Evolutionary conservation across 2,329 filamentous ascomycete species (phyloP).

Genomic region (Aureobasidium sp.): DNA sequence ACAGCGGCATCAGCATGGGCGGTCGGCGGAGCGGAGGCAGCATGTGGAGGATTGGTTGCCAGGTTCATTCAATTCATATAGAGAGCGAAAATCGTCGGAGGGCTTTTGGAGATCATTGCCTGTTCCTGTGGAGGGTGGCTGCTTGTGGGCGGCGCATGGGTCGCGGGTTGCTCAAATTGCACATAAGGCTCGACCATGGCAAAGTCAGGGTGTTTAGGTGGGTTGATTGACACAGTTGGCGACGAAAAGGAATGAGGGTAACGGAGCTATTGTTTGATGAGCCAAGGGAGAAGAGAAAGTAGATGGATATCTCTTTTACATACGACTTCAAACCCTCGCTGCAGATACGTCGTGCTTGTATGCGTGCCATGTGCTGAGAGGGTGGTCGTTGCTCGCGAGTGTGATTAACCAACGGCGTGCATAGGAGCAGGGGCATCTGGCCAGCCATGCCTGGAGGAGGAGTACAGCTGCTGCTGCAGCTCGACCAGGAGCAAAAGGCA

Average conservation of each 20-base stretch:
- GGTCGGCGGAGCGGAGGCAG: background rate
- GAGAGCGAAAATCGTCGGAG: background rate
- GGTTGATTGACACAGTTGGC: background rate
- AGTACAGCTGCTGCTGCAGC: slow-evolving; percentile 1
- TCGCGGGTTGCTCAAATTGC: slow-evolving; percentile 2
- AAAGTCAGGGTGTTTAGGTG: background rate
- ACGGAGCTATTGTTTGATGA: background rate
- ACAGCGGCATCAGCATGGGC: background rate
- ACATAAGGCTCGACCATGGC: slow-evolving; percentile 5
- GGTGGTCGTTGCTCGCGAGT: background rate
- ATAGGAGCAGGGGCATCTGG: background rate
- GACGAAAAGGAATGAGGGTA: slow-evolving; percentile 3
- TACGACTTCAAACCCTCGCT: background rate
- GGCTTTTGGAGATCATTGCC: slow-evolving; percentile 2
- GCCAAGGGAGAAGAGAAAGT: background rate
- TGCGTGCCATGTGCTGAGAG: background rate
- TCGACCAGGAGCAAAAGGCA: slow-evolving; percentile 1
- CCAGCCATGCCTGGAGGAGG: slow-evolving; percentile 8
- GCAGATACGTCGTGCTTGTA: background rate
- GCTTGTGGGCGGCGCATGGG: background rate
- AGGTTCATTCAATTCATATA: background rate
- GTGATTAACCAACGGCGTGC: background rate
- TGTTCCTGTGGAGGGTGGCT: slow-evolving; percentile 5
- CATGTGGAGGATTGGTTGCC: background rate
- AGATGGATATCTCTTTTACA: background rate